These are phyloP conservation scores for Stagonosporopsis rhizophila DNA, from an alignment of 2,329 filamentous ascomycete species.

Conservation along the genomic window DNA sequence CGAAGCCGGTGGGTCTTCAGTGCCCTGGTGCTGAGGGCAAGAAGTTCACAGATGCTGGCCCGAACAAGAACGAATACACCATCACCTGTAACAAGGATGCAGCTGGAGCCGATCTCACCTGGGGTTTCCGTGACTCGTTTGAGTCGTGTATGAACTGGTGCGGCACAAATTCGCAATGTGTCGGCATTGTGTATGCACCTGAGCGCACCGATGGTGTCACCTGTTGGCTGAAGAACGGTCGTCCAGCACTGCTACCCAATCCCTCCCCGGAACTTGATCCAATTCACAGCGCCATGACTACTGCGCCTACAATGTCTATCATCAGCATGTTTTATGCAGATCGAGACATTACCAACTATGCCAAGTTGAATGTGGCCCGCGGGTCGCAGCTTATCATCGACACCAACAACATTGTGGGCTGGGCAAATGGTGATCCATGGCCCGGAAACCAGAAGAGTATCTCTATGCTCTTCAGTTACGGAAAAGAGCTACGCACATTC, in stretches of 20 bases:
- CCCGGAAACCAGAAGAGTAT: slow-evolving; percentile 12
- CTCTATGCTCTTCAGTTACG: slow-evolving; percentile 12
- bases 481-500: slow-evolving; percentile 12
- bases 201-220: slow-evolving; percentile 1
- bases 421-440: slow-evolving; percentile 15
- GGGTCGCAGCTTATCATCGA: slow-evolving; percentile 14
- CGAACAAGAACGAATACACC: slow-evolving; percentile 8
- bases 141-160: slow-evolving; percentile 15
- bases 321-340: slow-evolving; percentile 17
- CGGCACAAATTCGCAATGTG: slow-evolving; percentile 5
- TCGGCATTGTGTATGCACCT: slow-evolving; percentile 4
- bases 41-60: slow-evolving; percentile 6
- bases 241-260: not conserved
- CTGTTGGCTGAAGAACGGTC: slow-evolving; percentile 13
- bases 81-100: slow-evolving; percentile 9
- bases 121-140: not conserved
- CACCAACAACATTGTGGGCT: slow-evolving; percentile 14
- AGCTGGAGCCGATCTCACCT: slow-evolving; percentile 5
- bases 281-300: slow-evolving; percentile 7
- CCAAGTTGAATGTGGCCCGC: slow-evolving; percentile 4
- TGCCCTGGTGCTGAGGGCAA: slow-evolving; percentile 5
- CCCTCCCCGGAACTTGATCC: slow-evolving; percentile 3
- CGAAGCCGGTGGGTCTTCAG: not conserved
- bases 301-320: slow-evolving; percentile 1
- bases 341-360: slow-evolving; percentile 11